Evolutionary conservation across 2,329 filamentous ascomycete species (phyloP).

Genomic region (Parastagonospora avenae): DNA sequence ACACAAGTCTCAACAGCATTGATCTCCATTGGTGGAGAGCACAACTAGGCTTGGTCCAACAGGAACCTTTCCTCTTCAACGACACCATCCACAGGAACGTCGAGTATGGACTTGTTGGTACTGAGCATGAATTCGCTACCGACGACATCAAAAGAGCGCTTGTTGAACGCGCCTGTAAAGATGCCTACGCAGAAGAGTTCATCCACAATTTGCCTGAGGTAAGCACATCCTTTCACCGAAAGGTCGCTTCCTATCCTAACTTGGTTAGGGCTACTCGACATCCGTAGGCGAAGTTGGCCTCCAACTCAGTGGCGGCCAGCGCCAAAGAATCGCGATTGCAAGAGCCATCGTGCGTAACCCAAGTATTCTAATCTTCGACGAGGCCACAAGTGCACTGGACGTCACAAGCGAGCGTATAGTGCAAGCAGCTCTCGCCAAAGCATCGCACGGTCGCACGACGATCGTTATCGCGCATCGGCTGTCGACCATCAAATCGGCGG

Average conservation of each 20-base stretch:
- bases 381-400: slow-evolving; percentile 90
- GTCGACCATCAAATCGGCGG: slow-evolving; percentile 84
- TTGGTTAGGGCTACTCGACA: slow-evolving; percentile 76
- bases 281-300: slow-evolving; percentile 91
- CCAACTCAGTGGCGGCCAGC: slow-evolving; percentile 88
- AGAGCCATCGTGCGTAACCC: slow-evolving; percentile 86
- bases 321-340: slow-evolving; percentile 92
- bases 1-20: slow-evolving; percentile 70
- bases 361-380: slow-evolving; percentile 86
- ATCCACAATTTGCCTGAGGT: slow-evolving; percentile 63
- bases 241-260: slow-evolving; percentile 55
- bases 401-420: slow-evolving; percentile 93
- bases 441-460: slow-evolving; percentile 82
- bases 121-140: slow-evolving; percentile 58
- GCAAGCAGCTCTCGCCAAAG: slow-evolving; percentile 84
- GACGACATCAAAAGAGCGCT: slow-evolving; percentile 68
- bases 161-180: slow-evolving; percentile 64
- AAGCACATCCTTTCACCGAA: background rate
- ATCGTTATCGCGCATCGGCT: slow-evolving; percentile 93
- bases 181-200: slow-evolving; percentile 92
- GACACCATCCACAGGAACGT: slow-evolving; percentile 90
- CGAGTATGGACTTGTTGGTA: slow-evolving; percentile 75
- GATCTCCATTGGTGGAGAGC: slow-evolving; percentile 89
- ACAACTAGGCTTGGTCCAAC: slow-evolving; percentile 87
- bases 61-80: slow-evolving; percentile 87